Evolutionary conservation across 2,329 filamentous ascomycete species (phyloP), one percentile per base, ranked within the genome.

Genomic region (Chaetomiaceae sp.): DNA sequence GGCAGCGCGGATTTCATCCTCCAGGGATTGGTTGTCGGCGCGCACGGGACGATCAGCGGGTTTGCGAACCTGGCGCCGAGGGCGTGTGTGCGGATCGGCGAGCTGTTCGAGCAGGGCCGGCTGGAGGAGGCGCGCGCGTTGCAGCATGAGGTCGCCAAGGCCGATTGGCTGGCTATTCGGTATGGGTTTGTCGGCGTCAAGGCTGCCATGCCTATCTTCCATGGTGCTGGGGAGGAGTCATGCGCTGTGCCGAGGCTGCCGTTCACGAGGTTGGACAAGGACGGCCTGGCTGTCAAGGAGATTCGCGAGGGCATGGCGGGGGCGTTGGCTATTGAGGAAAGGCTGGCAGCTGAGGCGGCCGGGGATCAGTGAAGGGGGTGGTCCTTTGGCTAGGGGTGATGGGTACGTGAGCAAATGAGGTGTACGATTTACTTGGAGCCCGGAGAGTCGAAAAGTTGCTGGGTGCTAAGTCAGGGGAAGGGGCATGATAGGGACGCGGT

Each of bases 1-100:
- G 85, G 86, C 45, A 84, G 79, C 39, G 83, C 83, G 42, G 84
- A 89, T 66, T 88, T 88, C 64, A 83, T 80, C 11, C 65, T 88
- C 11, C 84, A 87, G 62, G 81, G 81, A 1, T 65, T 87, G 32
- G 72, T 84, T 35, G 83, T 79, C 4, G 85, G 84, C 19, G 84
- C 81, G 3, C 78, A 83, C 47, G 85, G 86, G 27, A 76, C 86
- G 58, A 84, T 89, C 52, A 81, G 79, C 12, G 86, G 84, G 11
- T 71, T 84, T 45, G 86, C 76, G 24, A 89, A 90, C 62, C 70
- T 89, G 36, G 74, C 80, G 2, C 85, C 62, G 6, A 49, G 76
- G 58, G 69, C 81, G 3, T 84, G 83, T 62, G 73, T 82, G 20
- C 68, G 78, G 58, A 67, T 87, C 14, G 63, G 80, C 45, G 66